Evolutionary conservation across 768 basidiomycete genomes (phyloP).

Genomic region (Trametes villosa): DNA sequence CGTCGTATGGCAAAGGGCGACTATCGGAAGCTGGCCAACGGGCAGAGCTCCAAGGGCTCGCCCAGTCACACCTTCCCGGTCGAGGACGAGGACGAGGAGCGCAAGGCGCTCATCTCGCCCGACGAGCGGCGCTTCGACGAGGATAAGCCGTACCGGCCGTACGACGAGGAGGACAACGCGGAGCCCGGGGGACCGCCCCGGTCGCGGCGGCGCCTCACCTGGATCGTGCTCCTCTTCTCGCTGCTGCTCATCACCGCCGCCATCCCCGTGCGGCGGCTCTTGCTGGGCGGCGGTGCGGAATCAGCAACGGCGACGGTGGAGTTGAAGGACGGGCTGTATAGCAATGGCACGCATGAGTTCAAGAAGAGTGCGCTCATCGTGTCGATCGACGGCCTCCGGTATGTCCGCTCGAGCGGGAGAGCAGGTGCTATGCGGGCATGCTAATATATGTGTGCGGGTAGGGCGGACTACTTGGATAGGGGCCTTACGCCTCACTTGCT

Average conservation of each 20-base stretch:
- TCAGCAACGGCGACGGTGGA: constrained; percentile 26
- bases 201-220: constrained; percentile 3
- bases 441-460: constrained; percentile 34
- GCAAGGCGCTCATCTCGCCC: constrained; percentile 23
- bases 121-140: constrained; percentile 6
- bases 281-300: background rate
- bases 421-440: background rate
- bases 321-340: constrained; percentile 47
- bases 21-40: constrained; percentile 6
- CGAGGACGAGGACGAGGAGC: constrained; percentile 21
- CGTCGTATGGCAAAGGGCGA: too few species aligned
- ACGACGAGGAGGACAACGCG: constrained; percentile 17
- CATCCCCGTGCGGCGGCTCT: constrained; percentile 14
- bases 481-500: constrained; percentile 85
- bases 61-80: background rate
- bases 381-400: constrained; percentile 87
- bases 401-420: background rate
- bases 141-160: background rate
- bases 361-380: constrained; percentile 82
- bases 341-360: constrained; percentile 85
- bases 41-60: background rate
- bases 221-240: constrained; percentile 21
- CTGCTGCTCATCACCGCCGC: constrained; percentile 17
- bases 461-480: constrained; percentile 86
- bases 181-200: background rate